Conservation (phyloP, 768 basidiomycete species). For the Gloeostereum incarnatum region DNA sequence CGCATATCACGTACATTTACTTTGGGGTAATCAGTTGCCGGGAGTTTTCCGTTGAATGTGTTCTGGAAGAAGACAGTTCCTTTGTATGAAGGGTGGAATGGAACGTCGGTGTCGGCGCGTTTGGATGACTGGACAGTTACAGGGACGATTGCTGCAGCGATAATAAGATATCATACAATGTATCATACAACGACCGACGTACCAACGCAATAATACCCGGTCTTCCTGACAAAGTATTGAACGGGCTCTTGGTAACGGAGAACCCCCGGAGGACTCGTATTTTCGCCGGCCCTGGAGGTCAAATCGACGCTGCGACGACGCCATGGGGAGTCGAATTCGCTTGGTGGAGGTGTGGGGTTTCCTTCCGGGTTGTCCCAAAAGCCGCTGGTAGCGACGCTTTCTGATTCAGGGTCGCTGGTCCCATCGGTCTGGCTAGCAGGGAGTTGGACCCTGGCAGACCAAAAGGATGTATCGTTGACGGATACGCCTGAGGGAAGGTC, state of each 20-base stretch:
- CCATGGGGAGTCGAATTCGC: slow-evolving; percentile 42
- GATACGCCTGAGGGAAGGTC: slow-evolving; percentile 54
- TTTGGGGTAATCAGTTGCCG: slow-evolving; percentile 96
- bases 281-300: slow-evolving; percentile 19
- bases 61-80: slow-evolving; percentile 84
- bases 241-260: slow-evolving; percentile 62
- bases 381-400: slow-evolving; percentile 16
- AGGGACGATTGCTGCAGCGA: slow-evolving; percentile 66
- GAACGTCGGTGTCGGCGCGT: slow-evolving; percentile 38
- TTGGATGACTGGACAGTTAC: slow-evolving; percentile 57
- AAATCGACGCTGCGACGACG: slow-evolving; percentile 12
- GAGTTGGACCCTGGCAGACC: slow-evolving; percentile 73
- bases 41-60: slow-evolving; percentile 77
- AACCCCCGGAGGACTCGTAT: slow-evolving; percentile 40
- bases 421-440: slow-evolving; percentile 24
- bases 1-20: slow-evolving; percentile 57
- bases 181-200: slow-evolving; percentile 20
- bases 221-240: slow-evolving; percentile 74
- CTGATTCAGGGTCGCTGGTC: slow-evolving; percentile 5
- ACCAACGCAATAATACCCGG: slow-evolving; percentile 97
- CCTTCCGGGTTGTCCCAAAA: slow-evolving; percentile 56
- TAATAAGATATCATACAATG: slow-evolving; percentile 2
- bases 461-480: slow-evolving; percentile 74
- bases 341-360: slow-evolving; percentile 44
- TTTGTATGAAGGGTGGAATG: slow-evolving; percentile 67